Evolutionary conservation across 345 rosid genomes (phyloP).

Genomic region (Clarkia xantiana): DNA sequence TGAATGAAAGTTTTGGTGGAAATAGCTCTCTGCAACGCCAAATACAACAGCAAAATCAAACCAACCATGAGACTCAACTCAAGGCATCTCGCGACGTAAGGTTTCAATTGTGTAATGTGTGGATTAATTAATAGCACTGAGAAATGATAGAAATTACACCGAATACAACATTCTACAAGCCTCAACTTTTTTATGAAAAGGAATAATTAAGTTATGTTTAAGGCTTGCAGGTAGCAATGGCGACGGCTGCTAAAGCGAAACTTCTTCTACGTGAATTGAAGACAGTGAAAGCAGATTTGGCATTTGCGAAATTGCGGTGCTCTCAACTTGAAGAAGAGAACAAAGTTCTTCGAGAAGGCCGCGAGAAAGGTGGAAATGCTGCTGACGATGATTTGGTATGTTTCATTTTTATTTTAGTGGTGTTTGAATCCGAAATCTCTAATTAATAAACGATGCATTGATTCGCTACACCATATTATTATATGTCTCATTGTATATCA

Average conservation of each 20-base stretch:
- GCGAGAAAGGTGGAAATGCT: conserved; percentile 60
- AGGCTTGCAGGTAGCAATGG: conserved; percentile 78
- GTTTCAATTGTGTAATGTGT: conserved; percentile 37
- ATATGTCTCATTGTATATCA: no score
- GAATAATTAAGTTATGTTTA: conserved; percentile 4
- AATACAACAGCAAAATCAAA: conserved; percentile 20
- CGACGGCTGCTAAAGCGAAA: conserved; percentile 94
- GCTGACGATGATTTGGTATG: conserved; percentile 91
- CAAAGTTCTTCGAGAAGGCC: conserved; percentile 68
- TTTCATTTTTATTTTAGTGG: not conserved
- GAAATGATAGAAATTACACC: no score
- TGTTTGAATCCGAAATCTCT: not conserved
- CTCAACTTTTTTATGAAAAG: no score
- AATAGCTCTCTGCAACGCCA: conserved; percentile 43
- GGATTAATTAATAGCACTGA: no score
- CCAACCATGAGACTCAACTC: conserved; percentile 69
- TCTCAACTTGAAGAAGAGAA: conserved; percentile 90
- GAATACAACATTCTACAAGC: no score
- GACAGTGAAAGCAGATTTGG: conserved; percentile 82
- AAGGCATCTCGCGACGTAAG: conserved; percentile 99
- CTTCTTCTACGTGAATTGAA: conserved; percentile 88
- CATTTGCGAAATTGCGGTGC: conserved; percentile 75
- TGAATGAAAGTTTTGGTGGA: conserved; percentile 21
- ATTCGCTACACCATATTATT: no score
- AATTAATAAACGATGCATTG: no score